phyloP scores from a whole-genome alignment of 2,329 filamentous ascomycete genomes.

The Madurella fahalii region DNA sequence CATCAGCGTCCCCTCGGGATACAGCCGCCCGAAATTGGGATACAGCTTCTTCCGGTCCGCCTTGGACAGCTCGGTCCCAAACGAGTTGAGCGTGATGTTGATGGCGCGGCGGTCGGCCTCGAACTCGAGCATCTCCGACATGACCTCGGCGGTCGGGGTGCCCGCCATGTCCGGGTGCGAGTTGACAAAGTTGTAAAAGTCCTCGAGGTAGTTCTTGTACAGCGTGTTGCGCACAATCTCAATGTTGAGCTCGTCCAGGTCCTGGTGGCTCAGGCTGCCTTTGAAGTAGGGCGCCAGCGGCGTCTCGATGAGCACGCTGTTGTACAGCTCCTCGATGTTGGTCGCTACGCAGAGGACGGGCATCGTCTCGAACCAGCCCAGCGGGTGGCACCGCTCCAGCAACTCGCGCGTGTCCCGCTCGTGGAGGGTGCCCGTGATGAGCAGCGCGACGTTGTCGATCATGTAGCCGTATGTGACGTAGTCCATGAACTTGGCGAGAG shows the following conservation, averaged over 20 bases:
- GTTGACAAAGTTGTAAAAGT: slow-evolving; percentile 94
- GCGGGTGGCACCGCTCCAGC: slow-evolving; percentile 89
- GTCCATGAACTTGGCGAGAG: slow-evolving; percentile 92
- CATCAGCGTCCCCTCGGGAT: slow-evolving; percentile 93
- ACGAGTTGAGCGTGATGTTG: slow-evolving; percentile 98
- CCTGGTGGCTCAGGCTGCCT: slow-evolving; percentile 89
- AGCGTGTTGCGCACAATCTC: slow-evolving; percentile 98
- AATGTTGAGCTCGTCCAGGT: slow-evolving; percentile 97
- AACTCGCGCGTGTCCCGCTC: slow-evolving; percentile 95
- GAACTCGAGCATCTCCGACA: slow-evolving; percentile 94
- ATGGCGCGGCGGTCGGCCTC: slow-evolving; percentile 95
- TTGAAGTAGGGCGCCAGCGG: slow-evolving; percentile 97
- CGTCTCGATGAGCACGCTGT: slow-evolving; percentile 94
- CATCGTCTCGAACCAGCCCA: slow-evolving; percentile 99
- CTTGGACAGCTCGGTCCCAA: slow-evolving; percentile 94
- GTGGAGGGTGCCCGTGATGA: slow-evolving; percentile 96
- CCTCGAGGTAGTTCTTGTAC: slow-evolving; percentile 99
- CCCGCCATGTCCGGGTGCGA: slow-evolving; percentile 79
- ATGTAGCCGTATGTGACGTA: slow-evolving; percentile 99
- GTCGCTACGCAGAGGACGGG: slow-evolving; percentile 96
- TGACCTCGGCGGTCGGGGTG: slow-evolving; percentile 87
- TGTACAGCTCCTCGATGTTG: slow-evolving; percentile 98
- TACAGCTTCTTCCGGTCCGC: slow-evolving; percentile 94
- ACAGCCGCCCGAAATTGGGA: slow-evolving; percentile 83
- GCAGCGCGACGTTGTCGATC: slow-evolving; percentile 98